A percentile compares a stretch with the other conserved stretches of the same genome.
These are phyloP conservation scores for Rauvolfia tetraphylla DNA, from an alignment of 257 asterid species.

Conservation along the genomic window DNA sequence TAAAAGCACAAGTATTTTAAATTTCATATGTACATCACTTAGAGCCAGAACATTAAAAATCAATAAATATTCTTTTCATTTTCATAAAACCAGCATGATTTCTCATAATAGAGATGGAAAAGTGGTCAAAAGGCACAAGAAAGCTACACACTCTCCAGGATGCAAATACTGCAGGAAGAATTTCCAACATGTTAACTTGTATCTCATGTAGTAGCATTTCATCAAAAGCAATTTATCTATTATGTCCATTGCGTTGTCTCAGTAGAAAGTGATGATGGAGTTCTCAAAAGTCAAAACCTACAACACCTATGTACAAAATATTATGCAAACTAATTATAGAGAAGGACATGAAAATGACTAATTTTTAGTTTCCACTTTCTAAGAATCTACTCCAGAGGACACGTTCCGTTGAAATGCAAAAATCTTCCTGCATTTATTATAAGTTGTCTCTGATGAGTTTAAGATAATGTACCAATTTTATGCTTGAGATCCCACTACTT, in stretches of 20 bases:
- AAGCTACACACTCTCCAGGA: background rate
- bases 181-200: background rate
- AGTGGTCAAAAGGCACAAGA: background rate
- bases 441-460: background rate
- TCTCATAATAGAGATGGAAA: background rate
- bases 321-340: background rate
- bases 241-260: background rate
- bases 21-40: background rate
- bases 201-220: background rate
- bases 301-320: background rate
- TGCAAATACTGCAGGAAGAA: background rate
- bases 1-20: background rate
- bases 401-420: background rate
- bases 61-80: slow-evolving; percentile 1
- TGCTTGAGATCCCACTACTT: background rate
- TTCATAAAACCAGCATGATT: slow-evolving; percentile 3
- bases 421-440: background rate
- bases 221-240: background rate
- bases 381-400: background rate
- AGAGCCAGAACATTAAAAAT: slow-evolving; percentile 4
- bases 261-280: background rate
- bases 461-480: background rate
- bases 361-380: background rate
- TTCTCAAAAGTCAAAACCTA: background rate
- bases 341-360: background rate